Evolutionary conservation across 306 rosid genomes (phyloP), one percentile per base, ranked within the genome.

Genomic region (Malus asiatica): DNA sequence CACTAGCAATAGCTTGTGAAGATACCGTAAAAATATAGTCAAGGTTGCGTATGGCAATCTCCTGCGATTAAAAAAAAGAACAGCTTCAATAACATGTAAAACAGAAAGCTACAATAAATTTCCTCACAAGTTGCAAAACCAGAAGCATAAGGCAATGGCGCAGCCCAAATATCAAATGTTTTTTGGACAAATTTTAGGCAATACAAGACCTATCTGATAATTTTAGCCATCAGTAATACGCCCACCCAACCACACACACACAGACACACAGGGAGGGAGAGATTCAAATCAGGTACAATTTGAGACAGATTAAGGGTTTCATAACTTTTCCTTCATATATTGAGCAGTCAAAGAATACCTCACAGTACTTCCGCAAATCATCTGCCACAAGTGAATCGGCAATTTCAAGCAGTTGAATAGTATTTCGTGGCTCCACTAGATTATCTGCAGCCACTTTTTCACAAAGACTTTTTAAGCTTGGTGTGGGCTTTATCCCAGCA

Each of bases 401-500:
- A 80, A 95, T 92, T 82, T 95, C 97, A 70, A 95, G 96, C 77
- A 95, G 67, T 74, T 89, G 95, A 40, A 90, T 73, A 61, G 98
- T 91, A 82, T 95, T 95, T 29, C 98, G 90, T 76, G 98, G 98
- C 86, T 95, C 98, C 82, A 95, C 97, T 75, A 95, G 64, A 87
- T 81, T 81, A 68, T 92, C 96, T 10, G 97, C 97, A 46, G 97
- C 97, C 68, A 79, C 91, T 77, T 89, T 92, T 84, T 92, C 97
- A 75, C 97, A 92, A 15, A 92, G 93, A 79, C 96, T 84, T 84
- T 89, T 95, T 70, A 95, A 84, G 86, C 93, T 90, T 38, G 98
- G 98, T 42, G 74, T 68, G 51, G 85, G 66, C 51, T 57, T 83
- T 78, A 67, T 83, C 72, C 73, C 89, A 20, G 67, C 59, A 61